Percentiles rank a stretch among this genome's conserved stretches.
Evolutionary conservation across 2,329 filamentous ascomycete species (phyloP).

Genomic region (Cladosporium sp.): DNA sequence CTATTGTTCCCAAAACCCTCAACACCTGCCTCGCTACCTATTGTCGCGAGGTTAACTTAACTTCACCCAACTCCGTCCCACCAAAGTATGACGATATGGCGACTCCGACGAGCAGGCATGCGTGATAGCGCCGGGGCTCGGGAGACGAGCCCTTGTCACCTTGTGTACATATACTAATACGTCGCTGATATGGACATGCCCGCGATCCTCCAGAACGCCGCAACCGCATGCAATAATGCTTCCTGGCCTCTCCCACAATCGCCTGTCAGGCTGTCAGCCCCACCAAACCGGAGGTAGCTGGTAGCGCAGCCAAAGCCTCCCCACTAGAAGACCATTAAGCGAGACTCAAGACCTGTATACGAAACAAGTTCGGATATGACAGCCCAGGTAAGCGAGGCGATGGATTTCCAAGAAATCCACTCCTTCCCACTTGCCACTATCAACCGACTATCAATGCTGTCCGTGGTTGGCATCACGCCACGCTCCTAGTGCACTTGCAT

Average conservation of each 20-base stretch:
- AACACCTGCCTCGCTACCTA: not conserved
- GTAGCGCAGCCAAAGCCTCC: not conserved
- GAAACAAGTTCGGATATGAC: not conserved
- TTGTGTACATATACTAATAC: not conserved
- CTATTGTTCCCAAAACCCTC: not conserved
- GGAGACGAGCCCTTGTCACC: not conserved
- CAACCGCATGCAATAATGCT: not conserved
- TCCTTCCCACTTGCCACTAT: not conserved
- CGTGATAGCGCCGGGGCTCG: not conserved
- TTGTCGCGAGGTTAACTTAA: not conserved
- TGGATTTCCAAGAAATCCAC: not conserved
- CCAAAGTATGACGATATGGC: not conserved
- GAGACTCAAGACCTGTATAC: not conserved
- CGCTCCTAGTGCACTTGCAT: not conserved
- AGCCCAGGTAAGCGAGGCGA: slow-evolving; percentile 6
- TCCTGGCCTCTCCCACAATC: not conserved
- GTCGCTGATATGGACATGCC: not conserved
- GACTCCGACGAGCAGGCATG: not conserved
- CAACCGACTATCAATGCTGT: not conserved
- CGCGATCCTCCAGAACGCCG: not conserved
- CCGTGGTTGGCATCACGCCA: slow-evolving; percentile 4
- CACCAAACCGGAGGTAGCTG: not conserved
- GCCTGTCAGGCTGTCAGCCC: not conserved
- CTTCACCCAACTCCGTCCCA: not conserved
- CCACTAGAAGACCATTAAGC: not conserved